Evolutionary conservation across 306 rosid genomes (phyloP), one percentile per base, ranked within the genome.

Genomic region (Glycyrrhiza uralensis): DNA sequence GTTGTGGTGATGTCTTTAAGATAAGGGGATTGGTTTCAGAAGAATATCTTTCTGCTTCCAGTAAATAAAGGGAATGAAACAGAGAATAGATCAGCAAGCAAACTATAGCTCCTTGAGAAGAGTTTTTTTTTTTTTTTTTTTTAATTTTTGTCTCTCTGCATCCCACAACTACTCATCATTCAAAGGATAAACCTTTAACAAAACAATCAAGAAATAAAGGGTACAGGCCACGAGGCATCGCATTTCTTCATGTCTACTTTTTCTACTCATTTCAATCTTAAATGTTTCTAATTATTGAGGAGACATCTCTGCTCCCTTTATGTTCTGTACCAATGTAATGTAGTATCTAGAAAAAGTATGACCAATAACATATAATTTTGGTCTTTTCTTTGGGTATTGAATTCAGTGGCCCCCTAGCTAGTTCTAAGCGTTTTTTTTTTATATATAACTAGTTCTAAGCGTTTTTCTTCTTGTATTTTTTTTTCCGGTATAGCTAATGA

Each of bases 121-220:
- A 41, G 33, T 19, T 41, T 50, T 69, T 52, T 8, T 20, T 8
- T 51, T 23, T 26, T 55, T 6, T 23, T 8, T 26, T 55, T 13
- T 13, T n/a, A n/a, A n/a, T n/a, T n/a, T n/a, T n/a, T n/a, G n/a
- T n/a, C 66, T 30, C 58, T 81, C 28, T 30, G 28, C 29, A 28
- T 14, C 36, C 56, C 23, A 52, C 47, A 39, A 35, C 60, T 68
- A 46, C 41, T 76, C 74, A 70, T 60, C 39, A 50, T 51, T 70
- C 38, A 69, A 49, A 50, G 71, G 71, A 71, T 59, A 60, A 66
- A 35, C 19, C 82, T 80, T 80, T 78, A 26, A 38, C 64, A 83
- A 87, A 51, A 54, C 9, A 18, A 59, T 58, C 3, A 30, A 15
- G 22, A 56, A 33, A 38, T 11, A 30, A 6, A 12, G 3, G 15